Evolutionary conservation across 768 basidiomycete species (phyloP), one percentile per base, ranked within the genome.

Genomic region (Chalciporus pseudorubinellus): DNA sequence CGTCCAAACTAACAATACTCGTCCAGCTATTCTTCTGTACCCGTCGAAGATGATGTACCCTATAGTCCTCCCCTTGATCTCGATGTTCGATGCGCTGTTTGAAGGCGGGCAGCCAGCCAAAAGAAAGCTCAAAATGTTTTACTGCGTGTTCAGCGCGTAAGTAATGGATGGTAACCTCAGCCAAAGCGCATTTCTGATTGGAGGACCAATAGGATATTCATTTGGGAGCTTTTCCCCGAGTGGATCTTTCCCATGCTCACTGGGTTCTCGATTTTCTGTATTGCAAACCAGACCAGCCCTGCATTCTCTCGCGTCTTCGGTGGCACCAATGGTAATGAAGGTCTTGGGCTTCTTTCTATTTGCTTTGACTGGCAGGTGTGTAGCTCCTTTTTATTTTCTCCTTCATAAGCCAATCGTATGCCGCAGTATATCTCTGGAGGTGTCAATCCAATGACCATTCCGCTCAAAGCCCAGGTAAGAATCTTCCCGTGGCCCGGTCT

Each of bases 271-370:
- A 71, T 85, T 28, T 75, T 85, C 62, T 87, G 85, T 56, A 70
- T 87, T 38, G 75, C 84, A 3, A 80, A 77, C 4, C 64, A 73
- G 39, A 59, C 55, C 13, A 59, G 36, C n/a, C 33, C 61, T 13
- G 20, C 54, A 2, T 56, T 65, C 43, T 72, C 78, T 6, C 68
- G 73, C 24, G 58, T 88, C 0, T 87, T 88, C 52, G 87, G 87
- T 24, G 87, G 87, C 6, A 70, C 78, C 3, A 73, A 79, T 31
- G 83, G 77, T 24, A 88, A 87, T 57, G 85, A 88, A 63, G 85
- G 84, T 0, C 70, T 87, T 36, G 85, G 85, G 0, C 59, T 87
- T 18, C 49, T 82, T 36, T 79, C 77, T 29, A 51, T 87, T 38
- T 80, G 80, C n/a, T 77, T 87, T 41, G 85, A 87, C 58, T 88